Percentiles rank a stretch among this genome's conserved stretches.
Conservation (phyloP, 345 rosid species). For the Punica granatum region DNA sequence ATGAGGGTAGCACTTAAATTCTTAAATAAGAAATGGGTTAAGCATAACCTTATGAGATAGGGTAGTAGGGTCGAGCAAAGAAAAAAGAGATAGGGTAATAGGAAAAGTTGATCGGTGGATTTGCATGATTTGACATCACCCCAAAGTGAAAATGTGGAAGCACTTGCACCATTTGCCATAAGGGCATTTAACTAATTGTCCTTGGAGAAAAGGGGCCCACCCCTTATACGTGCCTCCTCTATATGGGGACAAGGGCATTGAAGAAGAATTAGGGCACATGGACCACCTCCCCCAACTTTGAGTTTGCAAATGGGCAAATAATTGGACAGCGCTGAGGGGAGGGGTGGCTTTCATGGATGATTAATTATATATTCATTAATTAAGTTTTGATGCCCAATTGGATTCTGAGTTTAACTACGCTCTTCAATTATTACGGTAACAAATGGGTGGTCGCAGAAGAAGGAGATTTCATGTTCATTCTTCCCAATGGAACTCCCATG, state of each 20-base stretch:
- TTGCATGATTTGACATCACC: background rate
- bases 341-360: background rate
- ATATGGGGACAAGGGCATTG: background rate
- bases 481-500: no score
- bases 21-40: no score
- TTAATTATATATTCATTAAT: background rate
- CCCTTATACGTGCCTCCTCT: background rate
- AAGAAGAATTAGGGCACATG: background rate
- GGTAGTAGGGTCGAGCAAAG: no score
- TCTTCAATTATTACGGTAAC: no score
- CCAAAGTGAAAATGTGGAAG: background rate
- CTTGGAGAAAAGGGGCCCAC: background rate
- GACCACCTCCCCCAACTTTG: background rate
- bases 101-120: background rate
- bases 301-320: background rate
- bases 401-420: background rate
- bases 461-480: no score
- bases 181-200: background rate
- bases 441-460: no score
- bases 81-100: no score
- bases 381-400: background rate
- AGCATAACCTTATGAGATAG: background rate
- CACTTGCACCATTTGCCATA: background rate
- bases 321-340: background rate
- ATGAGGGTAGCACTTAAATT: no score